These are phyloP conservation scores for Candida cerambycidarum DNA, from an alignment of 805 yeast species.

Conservation along the genomic window DNA sequence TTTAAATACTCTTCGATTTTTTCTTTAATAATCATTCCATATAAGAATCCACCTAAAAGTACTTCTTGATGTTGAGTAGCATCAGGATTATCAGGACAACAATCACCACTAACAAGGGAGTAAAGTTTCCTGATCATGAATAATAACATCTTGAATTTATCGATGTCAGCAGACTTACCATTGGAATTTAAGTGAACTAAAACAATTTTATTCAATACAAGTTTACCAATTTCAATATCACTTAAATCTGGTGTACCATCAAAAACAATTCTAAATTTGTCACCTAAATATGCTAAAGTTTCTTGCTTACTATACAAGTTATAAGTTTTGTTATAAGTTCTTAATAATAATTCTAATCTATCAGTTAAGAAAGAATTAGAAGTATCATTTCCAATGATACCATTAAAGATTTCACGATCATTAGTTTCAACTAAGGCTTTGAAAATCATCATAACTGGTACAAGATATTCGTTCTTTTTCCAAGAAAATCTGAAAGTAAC, in stretches of 20 bases:
- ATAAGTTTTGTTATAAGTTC: constrained; percentile 78
- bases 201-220: constrained; percentile 78
- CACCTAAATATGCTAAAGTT: constrained; percentile 92
- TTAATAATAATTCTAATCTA: constrained; percentile 89
- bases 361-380: constrained; percentile 92
- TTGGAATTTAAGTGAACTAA: constrained; percentile 70
- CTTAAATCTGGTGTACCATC: constrained; percentile 85
- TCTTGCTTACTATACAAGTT: constrained; percentile 76
- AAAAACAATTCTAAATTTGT: constrained; percentile 91
- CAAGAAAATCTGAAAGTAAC: constrained; percentile 96
- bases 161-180: constrained; percentile 49
- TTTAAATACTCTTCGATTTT: constrained; percentile 91
- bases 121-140: constrained; percentile 96
- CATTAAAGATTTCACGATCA: constrained; percentile 95
- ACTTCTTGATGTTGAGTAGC: constrained; percentile 99
- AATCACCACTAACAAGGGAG: constrained; percentile 93
- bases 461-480: constrained; percentile 92
- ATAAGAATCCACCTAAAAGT: constrained; percentile 89
- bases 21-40: constrained; percentile 95
- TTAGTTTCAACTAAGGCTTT: constrained; percentile 88
- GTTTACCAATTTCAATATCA: constrained; percentile 88
- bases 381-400: constrained; percentile 87
- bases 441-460: constrained; percentile 89
- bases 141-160: constrained; percentile 82
- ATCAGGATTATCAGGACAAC: constrained; percentile 97